Base-by-base conservation (phyloP, 768 basidiomycete species). In the Pleurotus cornucopiae region DNA sequence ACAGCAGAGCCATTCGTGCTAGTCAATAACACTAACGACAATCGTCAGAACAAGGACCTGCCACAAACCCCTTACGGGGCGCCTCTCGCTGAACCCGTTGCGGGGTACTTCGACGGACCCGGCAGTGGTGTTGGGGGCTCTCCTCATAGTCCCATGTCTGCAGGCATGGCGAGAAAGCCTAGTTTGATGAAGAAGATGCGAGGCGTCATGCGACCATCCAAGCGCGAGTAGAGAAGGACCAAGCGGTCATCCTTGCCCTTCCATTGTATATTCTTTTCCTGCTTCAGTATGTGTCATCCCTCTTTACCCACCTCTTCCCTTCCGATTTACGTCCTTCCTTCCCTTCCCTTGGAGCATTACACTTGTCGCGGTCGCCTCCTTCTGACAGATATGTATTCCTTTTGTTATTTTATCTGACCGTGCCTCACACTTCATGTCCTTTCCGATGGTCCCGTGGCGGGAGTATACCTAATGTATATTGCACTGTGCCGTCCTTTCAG, bases 101-200 rank as follows among this genome's bases (percentile, higher is more conserved):
- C 69, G 26, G 77, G 66, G n/a, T 86, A 88, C 64, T 80, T 82
- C 64, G 84, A 85, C 46, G 69, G 67, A 51, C 51, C 63, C 61
- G 54, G 61, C 60, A 45, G 26, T 46, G 12, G 69, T 71, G 4
- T 72, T 23, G 40, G 16, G 16, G 13, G 20, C 12, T 52, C 40
- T 18, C 21, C 23, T 6, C 47, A 39, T 6, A 48, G 58, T n/a
- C 40, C 58, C 16, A 25, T 51, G 26, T 57, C 80, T 9, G 72
- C 70, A 39, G 73, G 76, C 20, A 76, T 92, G 1, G 85, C 84
- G 46, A 78, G 90, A 64, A 91, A 85, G 78, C 78, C 86, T 1
- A 90, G 88, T 65, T 71, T 92, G 57, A 79, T 91, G 76, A 87
- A 86, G 80, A 91, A 88, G 67, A 81, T 91, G 55, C 86, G 86